A percentile compares a stretch with the other conserved stretches of the same genome.
phyloP scores from a whole-genome alignment of 345 rosid genomes.

The Hibiscus tridactylites region DNA sequence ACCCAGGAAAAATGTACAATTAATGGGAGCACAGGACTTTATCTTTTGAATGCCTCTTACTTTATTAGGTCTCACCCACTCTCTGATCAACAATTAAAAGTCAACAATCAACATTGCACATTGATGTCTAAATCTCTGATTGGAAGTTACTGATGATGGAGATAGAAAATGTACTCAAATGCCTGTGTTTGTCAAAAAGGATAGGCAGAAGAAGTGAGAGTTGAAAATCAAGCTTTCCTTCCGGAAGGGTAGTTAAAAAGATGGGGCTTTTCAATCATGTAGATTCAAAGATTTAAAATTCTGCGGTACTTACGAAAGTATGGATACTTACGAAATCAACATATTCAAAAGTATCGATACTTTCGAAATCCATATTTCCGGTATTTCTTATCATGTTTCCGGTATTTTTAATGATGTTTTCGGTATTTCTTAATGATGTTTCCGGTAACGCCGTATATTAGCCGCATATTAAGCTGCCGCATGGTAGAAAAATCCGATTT shows the following conservation, averaged over 20 bases:
- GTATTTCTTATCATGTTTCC: too few relatives aligned
- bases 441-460: too few relatives aligned
- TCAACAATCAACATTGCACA: constrained; percentile 8
- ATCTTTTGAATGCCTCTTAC: too few relatives aligned
- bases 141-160: not conserved
- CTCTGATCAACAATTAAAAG: not conserved
- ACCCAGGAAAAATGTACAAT: not conserved
- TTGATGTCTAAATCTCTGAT: not conserved
- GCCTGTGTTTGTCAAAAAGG: not conserved
- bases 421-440: too few relatives aligned
- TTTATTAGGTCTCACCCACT: too few relatives aligned
- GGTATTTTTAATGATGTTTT: too few relatives aligned
- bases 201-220: not conserved
- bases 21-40: constrained; percentile 9
- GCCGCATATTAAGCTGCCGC: too few relatives aligned
- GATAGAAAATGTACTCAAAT: constrained; percentile 7
- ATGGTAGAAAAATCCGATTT: too few relatives aligned
- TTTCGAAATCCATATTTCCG: too few relatives aligned
- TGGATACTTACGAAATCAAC: too few relatives aligned
- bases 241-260: not conserved
- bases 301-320: too few relatives aligned
- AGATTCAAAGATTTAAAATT: not conserved
- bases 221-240: not conserved
- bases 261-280: not conserved
- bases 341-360: too few relatives aligned